These are phyloP conservation scores for Leishmania tropica DNA, from an alignment of 208 protist genomes.

Conservation along the genomic window DNA sequence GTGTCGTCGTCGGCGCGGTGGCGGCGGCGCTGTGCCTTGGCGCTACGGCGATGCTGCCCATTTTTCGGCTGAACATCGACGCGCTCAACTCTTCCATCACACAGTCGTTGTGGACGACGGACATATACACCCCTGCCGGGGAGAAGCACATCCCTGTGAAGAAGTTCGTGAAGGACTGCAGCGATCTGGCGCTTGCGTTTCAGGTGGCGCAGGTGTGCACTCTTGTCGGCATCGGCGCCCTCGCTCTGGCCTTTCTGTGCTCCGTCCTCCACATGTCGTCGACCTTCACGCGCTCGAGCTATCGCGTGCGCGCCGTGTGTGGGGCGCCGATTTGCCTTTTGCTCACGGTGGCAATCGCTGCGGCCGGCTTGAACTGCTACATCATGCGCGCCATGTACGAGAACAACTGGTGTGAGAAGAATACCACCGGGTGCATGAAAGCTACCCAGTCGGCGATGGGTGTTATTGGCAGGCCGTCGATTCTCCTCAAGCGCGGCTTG, in stretches of 20 bases:
- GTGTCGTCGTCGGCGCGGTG: constrained; percentile 14
- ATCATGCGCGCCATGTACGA: constrained; percentile 27
- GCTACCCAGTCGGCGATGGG: not conserved
- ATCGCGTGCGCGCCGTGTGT: constrained; percentile 21
- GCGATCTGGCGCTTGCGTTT: constrained; percentile 27
- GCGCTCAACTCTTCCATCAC: constrained; percentile 31
- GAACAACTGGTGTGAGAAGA: constrained; percentile 21
- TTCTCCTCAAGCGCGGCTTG: rapidly evolving
- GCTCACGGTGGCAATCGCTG: constrained; percentile 6
- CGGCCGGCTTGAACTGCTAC: constrained; percentile 10
- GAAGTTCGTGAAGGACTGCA: constrained; percentile 26
- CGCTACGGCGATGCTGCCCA: constrained; percentile 9
- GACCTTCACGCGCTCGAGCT: constrained; percentile 17
- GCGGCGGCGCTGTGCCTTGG: constrained; percentile 9
- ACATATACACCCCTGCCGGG: constrained; percentile 29
- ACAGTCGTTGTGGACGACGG: constrained; percentile 36
- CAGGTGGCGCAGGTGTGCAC: constrained; percentile 18
- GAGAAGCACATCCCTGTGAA: constrained; percentile 24
- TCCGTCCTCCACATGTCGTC: constrained; percentile 20
- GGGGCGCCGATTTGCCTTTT: constrained; percentile 19
- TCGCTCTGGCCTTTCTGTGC: constrained; percentile 19
- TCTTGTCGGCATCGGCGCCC: constrained; percentile 10
- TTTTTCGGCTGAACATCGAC: constrained; percentile 23
- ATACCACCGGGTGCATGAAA: too few species aligned
- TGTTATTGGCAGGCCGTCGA: not conserved